Percentiles rank a stretch among this genome's conserved stretches.
Evolutionary conservation across 345 rosid species (phyloP).

Genomic region (Salix koriyanagi): DNA sequence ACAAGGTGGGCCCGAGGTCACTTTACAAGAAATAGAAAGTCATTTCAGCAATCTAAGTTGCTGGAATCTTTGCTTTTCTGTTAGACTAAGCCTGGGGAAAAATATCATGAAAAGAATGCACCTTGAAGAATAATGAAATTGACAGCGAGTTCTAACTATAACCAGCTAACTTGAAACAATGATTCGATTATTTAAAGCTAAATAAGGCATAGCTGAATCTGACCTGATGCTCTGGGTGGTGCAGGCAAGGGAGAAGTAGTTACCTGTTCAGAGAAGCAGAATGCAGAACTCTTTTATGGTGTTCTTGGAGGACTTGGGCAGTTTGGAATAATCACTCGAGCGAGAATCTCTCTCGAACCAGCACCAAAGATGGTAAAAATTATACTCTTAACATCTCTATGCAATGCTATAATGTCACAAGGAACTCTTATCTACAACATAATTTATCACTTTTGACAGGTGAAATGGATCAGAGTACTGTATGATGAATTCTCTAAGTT

Average conservation of each 20-base stretch:
- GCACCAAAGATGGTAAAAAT: slow-evolving; percentile 60
- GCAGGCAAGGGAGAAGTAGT: slow-evolving; percentile 88
- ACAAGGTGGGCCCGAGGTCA: background rate
- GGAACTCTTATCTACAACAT: slow-evolving; percentile 1
- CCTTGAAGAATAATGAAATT: slow-evolving; percentile 6
- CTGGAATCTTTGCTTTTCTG: background rate
- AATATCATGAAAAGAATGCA: background rate
- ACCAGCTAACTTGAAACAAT: background rate
- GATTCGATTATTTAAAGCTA: background rate
- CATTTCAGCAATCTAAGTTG: background rate
- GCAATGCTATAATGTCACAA: background rate
- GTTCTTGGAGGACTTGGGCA: slow-evolving; percentile 98
- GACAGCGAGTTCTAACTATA: background rate
- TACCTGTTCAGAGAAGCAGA: slow-evolving; percentile 69
- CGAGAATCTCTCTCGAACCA: slow-evolving; percentile 66
- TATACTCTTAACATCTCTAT: background rate
- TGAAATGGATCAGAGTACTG: slow-evolving; percentile 84
- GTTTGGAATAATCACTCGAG: slow-evolving; percentile 87
- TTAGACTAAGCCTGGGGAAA: background rate
- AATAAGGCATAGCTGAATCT: slow-evolving; percentile 1
- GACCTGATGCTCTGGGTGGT: slow-evolving; percentile 16
- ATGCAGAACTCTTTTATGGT: slow-evolving; percentile 75
- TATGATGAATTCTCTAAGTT: slow-evolving; percentile 79
- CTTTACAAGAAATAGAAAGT: background rate
- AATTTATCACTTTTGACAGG: slow-evolving; percentile 42